Percentiles rank a stretch among this genome's conserved stretches.
Evolutionary conservation across 2,329 filamentous ascomycete species (phyloP).

Genomic region (Fusarium cyanostomum): DNA sequence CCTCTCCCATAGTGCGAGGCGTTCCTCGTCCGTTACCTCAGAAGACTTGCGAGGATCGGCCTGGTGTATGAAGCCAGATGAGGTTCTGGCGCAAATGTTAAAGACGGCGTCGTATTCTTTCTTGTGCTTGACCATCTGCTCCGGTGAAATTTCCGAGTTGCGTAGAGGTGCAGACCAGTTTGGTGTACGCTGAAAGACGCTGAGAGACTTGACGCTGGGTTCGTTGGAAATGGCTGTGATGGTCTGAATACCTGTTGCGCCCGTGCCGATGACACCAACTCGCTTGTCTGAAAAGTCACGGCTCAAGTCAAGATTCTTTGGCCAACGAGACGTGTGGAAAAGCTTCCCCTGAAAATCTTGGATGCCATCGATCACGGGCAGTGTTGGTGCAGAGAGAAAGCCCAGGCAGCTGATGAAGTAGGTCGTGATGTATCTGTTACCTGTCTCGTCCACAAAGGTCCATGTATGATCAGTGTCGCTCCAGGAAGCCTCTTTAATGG

Average conservation of each 20-base stretch:
- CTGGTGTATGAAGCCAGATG: constrained; percentile 27
- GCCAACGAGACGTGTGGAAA: constrained; percentile 31
- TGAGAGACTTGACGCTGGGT: constrained; percentile 46
- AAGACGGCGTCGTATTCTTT: constrained; percentile 27
- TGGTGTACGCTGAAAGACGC: constrained; percentile 44
- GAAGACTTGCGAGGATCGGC: constrained; percentile 25
- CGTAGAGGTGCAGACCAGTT: constrained; percentile 40
- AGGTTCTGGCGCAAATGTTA: constrained; percentile 9
- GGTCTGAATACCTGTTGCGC: constrained; percentile 32
- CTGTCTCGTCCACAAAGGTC: constrained; percentile 12
- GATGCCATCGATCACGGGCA: constrained; percentile 20
- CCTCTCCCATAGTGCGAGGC: constrained; percentile 20
- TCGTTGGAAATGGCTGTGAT: constrained; percentile 29
- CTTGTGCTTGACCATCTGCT: constrained; percentile 22
- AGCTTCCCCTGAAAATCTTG: constrained; percentile 18
- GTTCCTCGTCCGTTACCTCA: constrained; percentile 16
- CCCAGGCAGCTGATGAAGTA: constrained; percentile 32
- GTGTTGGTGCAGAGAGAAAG: constrained; percentile 20
- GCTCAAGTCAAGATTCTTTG: constrained; percentile 2
- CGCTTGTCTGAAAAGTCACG: constrained; percentile 21
- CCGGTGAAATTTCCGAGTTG: constrained; percentile 20
- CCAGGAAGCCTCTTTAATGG: constrained; percentile 11
- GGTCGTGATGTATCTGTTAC: not conserved
- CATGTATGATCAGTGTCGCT: not conserved
- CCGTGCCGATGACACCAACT: constrained; percentile 26